Base-by-base conservation (phyloP, 23 red algal species). In the Gracilaria gracilis region DNA sequence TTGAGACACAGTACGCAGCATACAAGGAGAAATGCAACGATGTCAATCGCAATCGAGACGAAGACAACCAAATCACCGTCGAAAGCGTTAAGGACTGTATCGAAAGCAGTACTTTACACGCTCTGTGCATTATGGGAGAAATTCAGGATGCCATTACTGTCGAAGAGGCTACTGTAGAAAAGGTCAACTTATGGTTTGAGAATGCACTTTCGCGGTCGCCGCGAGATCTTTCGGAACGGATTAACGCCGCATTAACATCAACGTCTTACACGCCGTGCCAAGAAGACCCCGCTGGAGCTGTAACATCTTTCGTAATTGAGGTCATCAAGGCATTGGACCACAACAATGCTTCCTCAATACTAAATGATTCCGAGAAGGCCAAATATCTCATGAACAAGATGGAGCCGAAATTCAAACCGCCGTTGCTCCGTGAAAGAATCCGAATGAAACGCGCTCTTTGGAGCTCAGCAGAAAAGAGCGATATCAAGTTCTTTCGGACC, bases 81-180 rank as follows among this genome's bases (percentile, higher is more conserved):
- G 88, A 55, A 32, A 70, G 57, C 19, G 37, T 91, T 46, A 28
- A 75, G 15, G 62, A 91, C 31, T 91, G 88, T 34, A 47, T 91
- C 0, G 61, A 82, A 24, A 27, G 31, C 5, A 57, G 13, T 16
- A 51, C 67, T 35, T 21, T 91, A 27, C 75, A 91, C 28, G 61
- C 61, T 13, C 35, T 75, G 35, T 88, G 65, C 37, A 37, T 88
- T 35, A 77, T 88, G 84, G 84, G 67, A 35, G 70, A 88, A 25
- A 88, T 88, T 9, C 32, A 76, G 49, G 67, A 44, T 7, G 54
- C 67, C 37, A 11, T 34, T 31, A 61, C 21, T 27, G 40, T 73
- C 19, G 83, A 86, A 29, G 40, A 73, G n/a, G 64, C 83, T 33
- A 86, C 83, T 14, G 83, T 66, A 0, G 61, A 86, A 16, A 50